Evolutionary conservation across 345 rosid genomes (phyloP).

Genomic region (Gossypium herbaceum): DNA sequence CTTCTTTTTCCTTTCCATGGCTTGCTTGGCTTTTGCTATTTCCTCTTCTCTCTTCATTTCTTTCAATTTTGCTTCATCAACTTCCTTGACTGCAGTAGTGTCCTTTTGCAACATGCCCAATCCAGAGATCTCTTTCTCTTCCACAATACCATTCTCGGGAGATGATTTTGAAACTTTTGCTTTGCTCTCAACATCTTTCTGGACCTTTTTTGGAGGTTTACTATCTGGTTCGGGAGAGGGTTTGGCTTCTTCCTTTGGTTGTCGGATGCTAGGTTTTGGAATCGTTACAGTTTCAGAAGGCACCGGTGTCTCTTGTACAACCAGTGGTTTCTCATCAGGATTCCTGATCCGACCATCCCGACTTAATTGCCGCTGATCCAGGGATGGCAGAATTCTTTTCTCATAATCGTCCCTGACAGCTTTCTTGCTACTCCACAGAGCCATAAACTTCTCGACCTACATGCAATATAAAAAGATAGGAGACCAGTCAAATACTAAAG

Average conservation of each 20-base stretch:
- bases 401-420: slow-evolving; percentile 81
- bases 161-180: slow-evolving; percentile 32
- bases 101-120: slow-evolving; percentile 38
- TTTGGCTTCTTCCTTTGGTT: slow-evolving; percentile 56
- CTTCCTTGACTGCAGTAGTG: slow-evolving; percentile 21
- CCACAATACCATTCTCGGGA: slow-evolving; percentile 30
- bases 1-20: slow-evolving; percentile 94
- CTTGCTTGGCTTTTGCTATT: slow-evolving; percentile 83
- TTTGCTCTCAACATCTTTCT: slow-evolving; percentile 44
- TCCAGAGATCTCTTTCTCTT: slow-evolving; percentile 35
- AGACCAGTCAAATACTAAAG: slow-evolving; percentile 2
- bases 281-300: slow-evolving; percentile 33
- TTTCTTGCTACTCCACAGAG: slow-evolving; percentile 66
- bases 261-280: slow-evolving; percentile 51
- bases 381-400: slow-evolving; percentile 57
- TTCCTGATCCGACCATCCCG: slow-evolving; percentile 65
- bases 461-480: slow-evolving; percentile 20
- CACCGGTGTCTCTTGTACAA: slow-evolving; percentile 34
- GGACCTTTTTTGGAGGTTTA: slow-evolving; percentile 30
- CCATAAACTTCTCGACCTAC: slow-evolving; percentile 76
- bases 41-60: slow-evolving; percentile 92
- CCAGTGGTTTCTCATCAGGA: slow-evolving; percentile 61
- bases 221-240: slow-evolving; percentile 42
- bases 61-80: slow-evolving; percentile 67
- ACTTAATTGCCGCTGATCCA: slow-evolving; percentile 56